Conservation (phyloP, 345 rosid species). For the Xanthoceras sorbifolium region DNA sequence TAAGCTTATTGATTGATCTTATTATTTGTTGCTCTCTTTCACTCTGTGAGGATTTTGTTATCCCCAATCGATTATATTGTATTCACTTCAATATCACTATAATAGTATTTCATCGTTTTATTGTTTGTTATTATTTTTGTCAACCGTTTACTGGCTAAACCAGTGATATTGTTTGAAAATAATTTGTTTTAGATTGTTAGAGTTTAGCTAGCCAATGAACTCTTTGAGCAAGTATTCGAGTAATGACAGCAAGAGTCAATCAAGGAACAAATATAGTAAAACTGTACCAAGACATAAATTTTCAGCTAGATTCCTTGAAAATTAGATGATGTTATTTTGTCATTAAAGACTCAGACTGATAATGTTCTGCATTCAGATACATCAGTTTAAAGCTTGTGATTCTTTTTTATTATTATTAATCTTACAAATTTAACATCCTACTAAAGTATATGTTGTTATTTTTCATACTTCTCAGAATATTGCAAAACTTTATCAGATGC, state of each 20-base stretch:
- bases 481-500: background rate
- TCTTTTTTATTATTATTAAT: background rate
- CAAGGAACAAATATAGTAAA: background rate
- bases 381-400: background rate
- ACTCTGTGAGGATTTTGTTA: too few species aligned
- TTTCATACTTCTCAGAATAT: background rate
- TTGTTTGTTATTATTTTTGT: background rate
- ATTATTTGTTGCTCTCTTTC: background rate
- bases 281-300: background rate
- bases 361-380: background rate
- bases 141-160: background rate
- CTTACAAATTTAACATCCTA: background rate
- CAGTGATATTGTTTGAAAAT: too few species aligned
- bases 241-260: background rate
- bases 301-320: background rate
- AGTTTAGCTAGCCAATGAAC: too few species aligned
- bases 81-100: too few species aligned
- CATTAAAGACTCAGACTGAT: background rate
- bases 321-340: background rate
- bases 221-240: background rate
- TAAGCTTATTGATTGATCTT: background rate
- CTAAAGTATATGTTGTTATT: background rate
- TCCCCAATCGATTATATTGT: too few species aligned
- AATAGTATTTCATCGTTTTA: too few species aligned
- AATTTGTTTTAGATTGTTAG: too few species aligned